Base-by-base conservation (phyloP, 2,329 filamentous ascomycete species). In the Claviceps africana region DNA sequence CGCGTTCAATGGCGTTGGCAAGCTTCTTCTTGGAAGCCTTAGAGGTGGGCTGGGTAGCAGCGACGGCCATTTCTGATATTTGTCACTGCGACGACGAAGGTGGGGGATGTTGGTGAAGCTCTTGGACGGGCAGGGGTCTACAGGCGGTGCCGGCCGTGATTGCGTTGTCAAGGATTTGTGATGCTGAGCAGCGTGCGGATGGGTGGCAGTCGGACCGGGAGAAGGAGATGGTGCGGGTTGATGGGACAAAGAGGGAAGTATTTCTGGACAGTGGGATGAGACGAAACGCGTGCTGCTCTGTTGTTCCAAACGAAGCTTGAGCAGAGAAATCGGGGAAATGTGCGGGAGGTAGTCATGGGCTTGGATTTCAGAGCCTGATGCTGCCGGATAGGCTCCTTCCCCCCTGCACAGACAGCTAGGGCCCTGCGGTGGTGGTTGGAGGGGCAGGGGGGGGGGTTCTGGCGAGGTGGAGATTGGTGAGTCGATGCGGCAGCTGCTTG, bases 21-120 rank as follows among this genome's bases (percentile, higher is more conserved):
- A 67, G 71, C 74, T 81, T 81, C 77, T 86, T 86, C 76, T 83
- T 85, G 57, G 79, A 74, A 55, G 78, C 75, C 72, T 86, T 85
- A 60, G 82, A 75, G 59, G 85, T 79, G 60, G 75, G 66, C 62
- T 76, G 74, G 58, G 74, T 71, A 60, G 78, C 73, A 58, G 83
- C 56, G 76, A 81, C 74, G 67, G 87, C 77, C 85, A 89, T 71
- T 50, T 47, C 53, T 39, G 49, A 55, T 43, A 37, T 22, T 53
- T 46, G 43, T 33, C 50, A 49, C 46, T 40, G 50, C 51, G 51
- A 51, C 17, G 43, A 52, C 37, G 39, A 47, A 47, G 47, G 46
- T 54, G 56, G 44, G 50, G 28, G 39, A 53, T 54, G 50, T 53
- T 25, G 54, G 55, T 54, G 53, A 45, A 35, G 39, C 37, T 35